Evolutionary conservation across 225 moss, liverwort and hornwort species (phyloP), one percentile per base, ranked within the genome.

Genomic region (Rhytidiadelphus loreus): DNA sequence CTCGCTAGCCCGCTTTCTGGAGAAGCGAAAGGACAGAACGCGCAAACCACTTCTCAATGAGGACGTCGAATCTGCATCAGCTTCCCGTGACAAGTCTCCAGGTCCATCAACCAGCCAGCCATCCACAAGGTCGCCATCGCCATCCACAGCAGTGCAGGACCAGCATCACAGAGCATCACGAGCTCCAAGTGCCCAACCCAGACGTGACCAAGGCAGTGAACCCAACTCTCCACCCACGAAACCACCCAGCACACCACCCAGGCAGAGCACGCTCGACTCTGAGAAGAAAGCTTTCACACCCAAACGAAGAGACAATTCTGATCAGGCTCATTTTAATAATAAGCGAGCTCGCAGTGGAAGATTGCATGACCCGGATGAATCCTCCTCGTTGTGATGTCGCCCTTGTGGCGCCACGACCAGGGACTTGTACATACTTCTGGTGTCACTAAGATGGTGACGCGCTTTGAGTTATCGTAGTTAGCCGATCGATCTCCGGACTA

Each of bases 1-100:
- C 71, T 98, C 98, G 11, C 81, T 98, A 66, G 95, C 95, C 59
- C 96, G 97, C 30, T 98, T 98, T 87, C 80, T 98, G 87, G 98
- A 98, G 93, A 98, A 96, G 91, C 90, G 98, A n/a, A 98, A 97
- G 86, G 98, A 97, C 90, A 92, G 96, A 91, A 76, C 87, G 37
- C 91, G 92, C 72, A 94, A 90, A 43, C 69, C 73, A 12, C 87
- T 85, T 43, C 35, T 89, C 35, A 87, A 71, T 60, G 91, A 82
- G 63, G 92, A 94, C 63, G 90, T 85, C 48, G 90, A 90, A 25
- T 46, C 77, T 15, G 81, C 68, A 37, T 60, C 90, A 13, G 87
- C 91, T 37, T 91, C 94, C 20, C 90, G 87, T 30, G 92, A 85
- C 71, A 83, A 76, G 56, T 90, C 91, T 63, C 90, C 90, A 26